Evolutionary conservation across 2,329 filamentous ascomycete species (phyloP).

Genomic region (Aspergillus brasiliensis): DNA sequence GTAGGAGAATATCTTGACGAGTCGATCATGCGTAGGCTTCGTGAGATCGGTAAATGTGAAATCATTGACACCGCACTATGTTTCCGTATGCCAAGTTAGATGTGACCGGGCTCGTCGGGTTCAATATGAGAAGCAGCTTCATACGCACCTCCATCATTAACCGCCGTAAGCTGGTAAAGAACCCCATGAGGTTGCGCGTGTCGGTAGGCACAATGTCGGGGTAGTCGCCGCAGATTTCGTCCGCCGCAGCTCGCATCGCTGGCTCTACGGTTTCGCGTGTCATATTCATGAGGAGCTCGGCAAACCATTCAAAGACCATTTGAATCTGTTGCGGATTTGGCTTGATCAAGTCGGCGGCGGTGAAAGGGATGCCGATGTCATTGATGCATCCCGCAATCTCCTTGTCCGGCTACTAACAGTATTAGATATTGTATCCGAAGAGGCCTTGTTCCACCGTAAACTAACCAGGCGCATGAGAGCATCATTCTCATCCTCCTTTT

Average conservation of each 20-base stretch:
- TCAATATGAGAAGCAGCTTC: background rate
- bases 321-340: constrained; percentile 94
- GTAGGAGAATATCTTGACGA: constrained; percentile 95
- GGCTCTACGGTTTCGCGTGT: constrained; percentile 92
- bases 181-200: constrained; percentile 92
- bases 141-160: constrained; percentile 67
- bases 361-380: constrained; percentile 91
- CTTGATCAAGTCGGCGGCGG: constrained; percentile 82
- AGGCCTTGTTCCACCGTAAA: background rate
- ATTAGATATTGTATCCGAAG: constrained; percentile 11
- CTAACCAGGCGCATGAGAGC: constrained; percentile 60
- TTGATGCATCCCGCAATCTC: constrained; percentile 97
- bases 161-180: constrained; percentile 80
- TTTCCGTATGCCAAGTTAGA: constrained; percentile 4
- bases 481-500: constrained; percentile 61
- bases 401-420: constrained; percentile 55
- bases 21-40: constrained; percentile 82
- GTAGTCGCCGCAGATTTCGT: constrained; percentile 82
- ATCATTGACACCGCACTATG: constrained; percentile 83
- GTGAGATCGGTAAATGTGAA: constrained; percentile 93
- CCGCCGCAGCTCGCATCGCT: constrained; percentile 87
- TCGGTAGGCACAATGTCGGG: constrained; percentile 82
- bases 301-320: constrained; percentile 97
- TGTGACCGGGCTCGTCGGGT: background rate
- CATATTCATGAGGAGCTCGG: constrained; percentile 88